These are phyloP conservation scores for Cenchrus fungigraminus DNA, from an alignment of 176 grass and related monocot species.

Conservation along the genomic window DNA sequence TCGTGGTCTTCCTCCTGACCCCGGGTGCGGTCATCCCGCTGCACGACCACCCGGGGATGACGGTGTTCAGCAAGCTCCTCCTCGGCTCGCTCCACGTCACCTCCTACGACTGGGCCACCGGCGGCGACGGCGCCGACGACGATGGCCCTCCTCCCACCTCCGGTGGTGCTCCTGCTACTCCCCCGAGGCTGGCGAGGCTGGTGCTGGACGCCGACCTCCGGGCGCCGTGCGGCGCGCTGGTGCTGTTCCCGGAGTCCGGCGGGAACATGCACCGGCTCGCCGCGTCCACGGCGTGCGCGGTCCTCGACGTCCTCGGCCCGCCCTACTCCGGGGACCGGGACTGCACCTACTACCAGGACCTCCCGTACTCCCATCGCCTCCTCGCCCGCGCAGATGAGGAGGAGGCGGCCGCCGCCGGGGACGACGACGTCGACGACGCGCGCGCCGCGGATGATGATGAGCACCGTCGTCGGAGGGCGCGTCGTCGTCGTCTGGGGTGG, in stretches of 20 bases:
- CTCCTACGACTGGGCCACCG: constrained; percentile 74
- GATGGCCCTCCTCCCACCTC: neutral
- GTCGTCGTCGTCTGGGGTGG: constrained; percentile 37
- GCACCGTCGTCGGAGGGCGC: neutral
- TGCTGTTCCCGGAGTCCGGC: constrained; percentile 45
- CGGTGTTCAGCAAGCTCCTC: constrained; percentile 84
- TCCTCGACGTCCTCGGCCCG: constrained; percentile 44
- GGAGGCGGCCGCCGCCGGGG: constrained; percentile 10
- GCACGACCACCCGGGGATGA: constrained; percentile 88
- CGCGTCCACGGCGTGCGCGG: constrained; percentile 32
- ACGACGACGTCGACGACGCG: neutral
- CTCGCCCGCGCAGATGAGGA: neutral
- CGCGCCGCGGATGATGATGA: neutral
- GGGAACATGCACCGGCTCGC: constrained; percentile 48
- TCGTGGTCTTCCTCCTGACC: constrained; percentile 75
- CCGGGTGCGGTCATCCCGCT: constrained; percentile 65
- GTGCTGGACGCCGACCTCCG: constrained; percentile 30
- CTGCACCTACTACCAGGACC: constrained; percentile 50
- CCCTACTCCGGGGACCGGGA: constrained; percentile 32
- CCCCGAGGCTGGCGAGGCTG: constrained; percentile 20
- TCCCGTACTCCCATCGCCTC: neutral
- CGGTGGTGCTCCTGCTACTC: neutral
- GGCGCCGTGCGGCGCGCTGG: constrained; percentile 33
- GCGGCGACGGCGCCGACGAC: neutral
- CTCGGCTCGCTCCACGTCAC: constrained; percentile 68